Evolutionary conservation across 2,329 filamentous ascomycete species (phyloP), one percentile per base, ranked within the genome.

Genomic region (Thermoascus crustaceus): DNA sequence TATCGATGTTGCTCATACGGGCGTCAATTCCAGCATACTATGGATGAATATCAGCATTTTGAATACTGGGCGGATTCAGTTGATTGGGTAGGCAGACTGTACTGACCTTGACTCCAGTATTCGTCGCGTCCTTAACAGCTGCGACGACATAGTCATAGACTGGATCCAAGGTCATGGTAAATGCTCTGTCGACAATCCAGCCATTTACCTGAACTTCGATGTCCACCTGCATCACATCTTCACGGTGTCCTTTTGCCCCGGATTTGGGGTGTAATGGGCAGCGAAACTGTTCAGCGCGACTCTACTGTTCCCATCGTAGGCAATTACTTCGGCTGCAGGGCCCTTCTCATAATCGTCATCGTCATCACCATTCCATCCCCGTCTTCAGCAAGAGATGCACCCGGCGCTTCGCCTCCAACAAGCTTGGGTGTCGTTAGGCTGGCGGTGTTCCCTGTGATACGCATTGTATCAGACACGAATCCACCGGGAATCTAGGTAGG

Each of bases 191-290:
- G 39, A 88, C 82, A 53, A 88, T 89, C 46, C 78, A 73, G 3
- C 84, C 84, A 52, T 82, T 84, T 51, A 88, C 73, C 55, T 89
- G 84, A 19, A 88, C 83, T 32, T 84, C 83, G 51, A 87, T 84
- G 52, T 89, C 83, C 5, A 88, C 78, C 60, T 85, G 88, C 72
- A 89, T 74, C 22, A 93, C 83, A 54, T 93, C 84, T 42, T 76
- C 73, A 87, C 63, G 49, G 82, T 74, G 57, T 86, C 85, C 59
- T 78, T 80, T 52, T 72, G 64, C 2, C 72, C 70, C 1, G 72
- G 67, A 45, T 75, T 76, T 5, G 73, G 73, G 1, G 71, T 75
- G 47, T 64, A 76, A 52, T 76, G 73, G 5, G 73, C 73, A 9
- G 66, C 71, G 26, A 64, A 58, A 43, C 75, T 63, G 43, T 76